phyloP scores from a whole-genome alignment of 1,284 basidiomycete species.

The Ceratobasidium sp. region DNA sequence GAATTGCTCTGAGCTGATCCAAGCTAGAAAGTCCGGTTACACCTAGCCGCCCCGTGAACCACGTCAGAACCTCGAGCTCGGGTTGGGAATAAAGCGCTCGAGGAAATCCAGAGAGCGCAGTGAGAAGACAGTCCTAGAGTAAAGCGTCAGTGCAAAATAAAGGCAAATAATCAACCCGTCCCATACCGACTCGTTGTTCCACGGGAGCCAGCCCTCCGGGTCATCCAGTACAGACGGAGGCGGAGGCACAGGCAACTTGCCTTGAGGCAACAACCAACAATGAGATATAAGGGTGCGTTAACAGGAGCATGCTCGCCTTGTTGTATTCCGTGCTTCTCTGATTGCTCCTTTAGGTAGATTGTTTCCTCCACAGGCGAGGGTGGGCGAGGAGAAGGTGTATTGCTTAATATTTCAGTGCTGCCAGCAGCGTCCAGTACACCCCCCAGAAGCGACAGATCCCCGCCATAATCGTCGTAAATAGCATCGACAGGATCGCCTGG shows the following conservation, averaged over 20 bases:
- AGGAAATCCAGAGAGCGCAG: not conserved
- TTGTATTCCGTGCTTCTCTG: no score
- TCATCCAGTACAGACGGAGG: no score
- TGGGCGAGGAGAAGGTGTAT: no score
- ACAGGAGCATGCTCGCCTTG: no score
- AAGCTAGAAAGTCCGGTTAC: not conserved
- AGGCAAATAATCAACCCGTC: not conserved
- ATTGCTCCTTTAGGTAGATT: no score
- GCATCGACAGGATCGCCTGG: not conserved
- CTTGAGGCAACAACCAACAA: no score
- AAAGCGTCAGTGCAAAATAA: not conserved
- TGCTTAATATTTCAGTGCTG: not conserved
- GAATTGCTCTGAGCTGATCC: not conserved
- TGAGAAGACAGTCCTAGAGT: not conserved
- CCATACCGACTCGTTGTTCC: not conserved
- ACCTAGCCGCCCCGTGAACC: not conserved
- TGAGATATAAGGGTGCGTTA: not conserved
- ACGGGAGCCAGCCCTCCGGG: not conserved
- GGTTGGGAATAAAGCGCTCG: not conserved
- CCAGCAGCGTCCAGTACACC: not conserved
- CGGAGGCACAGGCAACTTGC: no score
- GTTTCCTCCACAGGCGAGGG: not conserved
- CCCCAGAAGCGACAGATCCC: not conserved
- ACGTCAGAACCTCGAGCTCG: not conserved
- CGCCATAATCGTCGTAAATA: conserved; percentile 3